phyloP scores from a whole-genome alignment of 352 stramenopile species.

The Phytophthora crassamura region DNA sequence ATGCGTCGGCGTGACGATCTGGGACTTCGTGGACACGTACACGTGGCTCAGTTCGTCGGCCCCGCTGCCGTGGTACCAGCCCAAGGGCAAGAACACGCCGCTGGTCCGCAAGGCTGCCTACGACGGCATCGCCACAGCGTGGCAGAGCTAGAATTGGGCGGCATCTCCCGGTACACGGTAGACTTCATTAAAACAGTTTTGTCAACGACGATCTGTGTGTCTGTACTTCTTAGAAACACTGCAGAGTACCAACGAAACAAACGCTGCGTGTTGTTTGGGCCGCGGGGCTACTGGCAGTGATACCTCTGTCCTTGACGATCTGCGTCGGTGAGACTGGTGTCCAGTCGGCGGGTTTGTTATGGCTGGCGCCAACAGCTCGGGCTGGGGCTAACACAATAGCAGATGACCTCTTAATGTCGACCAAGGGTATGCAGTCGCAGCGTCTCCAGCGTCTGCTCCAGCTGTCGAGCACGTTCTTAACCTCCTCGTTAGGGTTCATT shows the following conservation, averaged over 20 bases:
- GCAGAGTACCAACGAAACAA: too few species aligned
- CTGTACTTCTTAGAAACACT: too few species aligned
- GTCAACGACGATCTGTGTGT: too few species aligned
- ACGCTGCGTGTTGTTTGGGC: too few species aligned
- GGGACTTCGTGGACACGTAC: constrained; percentile 24
- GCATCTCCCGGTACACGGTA: too few species aligned
- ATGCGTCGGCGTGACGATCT: constrained; percentile 13
- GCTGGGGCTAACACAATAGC: constrained; percentile 31
- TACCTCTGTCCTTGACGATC: constrained; percentile 6
- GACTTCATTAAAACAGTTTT: too few species aligned
- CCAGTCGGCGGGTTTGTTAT: constrained; percentile 11
- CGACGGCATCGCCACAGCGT: constrained; percentile 14
- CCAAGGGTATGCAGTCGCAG: constrained; percentile 27
- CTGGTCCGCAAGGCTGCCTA: constrained; percentile 17
- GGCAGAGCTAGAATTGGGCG: background rate
- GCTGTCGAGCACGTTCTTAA: constrained; percentile 21
- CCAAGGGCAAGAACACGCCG: constrained; percentile 11
- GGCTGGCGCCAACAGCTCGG: constrained; percentile 18
- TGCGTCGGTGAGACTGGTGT: constrained; percentile 22
- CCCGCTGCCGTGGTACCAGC: constrained; percentile 19
- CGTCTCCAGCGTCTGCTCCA: constrained; percentile 34
- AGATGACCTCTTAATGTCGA: constrained; percentile 26
- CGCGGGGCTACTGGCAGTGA: constrained; percentile 16
- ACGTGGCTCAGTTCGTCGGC: constrained; percentile 11
- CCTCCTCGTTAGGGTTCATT: constrained; percentile 41